These are phyloP conservation scores for Eimeria acervulina DNA, from an alignment of 169 alveolate genomes.

Conservation along the genomic window DNA sequence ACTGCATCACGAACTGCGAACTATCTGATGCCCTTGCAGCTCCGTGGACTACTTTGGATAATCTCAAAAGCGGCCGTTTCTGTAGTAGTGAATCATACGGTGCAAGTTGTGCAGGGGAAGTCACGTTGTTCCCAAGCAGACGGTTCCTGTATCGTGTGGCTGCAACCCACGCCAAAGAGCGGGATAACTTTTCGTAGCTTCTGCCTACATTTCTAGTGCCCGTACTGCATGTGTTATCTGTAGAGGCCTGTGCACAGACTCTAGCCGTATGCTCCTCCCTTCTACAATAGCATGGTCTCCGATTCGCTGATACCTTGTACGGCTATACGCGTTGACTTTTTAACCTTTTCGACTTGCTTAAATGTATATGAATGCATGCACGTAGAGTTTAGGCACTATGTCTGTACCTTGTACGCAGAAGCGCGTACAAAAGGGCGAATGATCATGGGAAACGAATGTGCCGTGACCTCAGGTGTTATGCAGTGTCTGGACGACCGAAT, in stretches of 20 bases:
- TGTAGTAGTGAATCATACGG: not conserved
- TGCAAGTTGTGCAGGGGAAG: not conserved
- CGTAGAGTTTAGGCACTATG: not conserved
- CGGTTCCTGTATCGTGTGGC: not conserved
- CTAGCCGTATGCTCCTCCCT: too few relatives aligned
- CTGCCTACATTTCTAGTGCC: not conserved
- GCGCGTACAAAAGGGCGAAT: not conserved
- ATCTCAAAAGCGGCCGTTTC: not conserved
- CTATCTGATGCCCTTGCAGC: not conserved
- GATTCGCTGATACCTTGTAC: too few relatives aligned
- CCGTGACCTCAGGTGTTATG: slow-evolving; percentile 38
- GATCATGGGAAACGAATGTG: not conserved
- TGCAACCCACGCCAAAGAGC: not conserved
- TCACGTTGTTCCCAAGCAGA: not conserved
- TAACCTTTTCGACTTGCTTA: too few relatives aligned
- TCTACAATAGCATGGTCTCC: too few relatives aligned
- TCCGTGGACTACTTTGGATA: not conserved
- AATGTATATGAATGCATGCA: too few relatives aligned
- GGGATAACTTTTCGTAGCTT: not conserved
- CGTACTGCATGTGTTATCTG: not conserved
- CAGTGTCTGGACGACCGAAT: slow-evolving; percentile 76
- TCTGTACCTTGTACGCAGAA: not conserved
- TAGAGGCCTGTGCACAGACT: not conserved
- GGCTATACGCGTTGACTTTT: too few relatives aligned
- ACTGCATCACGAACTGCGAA: not conserved